These are phyloP conservation scores for Podospora australis DNA, from an alignment of 495 filamentous ascomycete species.

Conservation along the genomic window DNA sequence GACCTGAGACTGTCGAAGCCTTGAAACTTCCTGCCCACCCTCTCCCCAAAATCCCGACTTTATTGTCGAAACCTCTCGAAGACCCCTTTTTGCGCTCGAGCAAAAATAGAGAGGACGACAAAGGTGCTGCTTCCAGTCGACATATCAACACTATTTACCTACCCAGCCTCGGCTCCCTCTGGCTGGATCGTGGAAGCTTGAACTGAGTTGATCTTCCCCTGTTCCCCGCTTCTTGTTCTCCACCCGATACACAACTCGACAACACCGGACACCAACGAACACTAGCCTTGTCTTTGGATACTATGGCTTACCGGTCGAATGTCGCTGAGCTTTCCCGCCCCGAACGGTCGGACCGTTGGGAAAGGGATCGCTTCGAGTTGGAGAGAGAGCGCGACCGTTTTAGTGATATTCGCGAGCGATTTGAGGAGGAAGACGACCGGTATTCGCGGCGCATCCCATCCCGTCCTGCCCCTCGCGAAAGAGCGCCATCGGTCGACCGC, in stretches of 20 bases:
- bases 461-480: constrained; percentile 22
- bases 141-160: too few species aligned
- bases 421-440: constrained; percentile 24
- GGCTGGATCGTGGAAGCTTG: too few species aligned
- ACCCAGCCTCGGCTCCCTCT: too few species aligned
- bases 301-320: constrained; percentile 27
- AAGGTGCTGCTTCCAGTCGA: too few species aligned
- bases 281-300: too few species aligned
- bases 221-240: too few species aligned
- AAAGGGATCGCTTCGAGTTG: constrained; percentile 33
- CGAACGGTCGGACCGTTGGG: constrained; percentile 36
- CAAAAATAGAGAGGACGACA: too few species aligned
- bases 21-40: neutral
- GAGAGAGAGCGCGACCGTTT: constrained; percentile 27
- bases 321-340: constrained; percentile 33
- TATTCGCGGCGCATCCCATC: constrained; percentile 16
- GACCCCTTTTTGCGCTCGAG: neutral
- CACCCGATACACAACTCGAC: too few species aligned
- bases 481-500: constrained; percentile 28
- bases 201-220: too few species aligned
- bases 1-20: constrained; percentile 6
- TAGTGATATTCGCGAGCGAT: constrained; percentile 30
- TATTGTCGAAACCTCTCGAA: constrained; percentile 1
- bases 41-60: constrained; percentile 1
- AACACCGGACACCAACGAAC: too few species aligned